Evolutionary conservation across 371 early-diverging fungal species (phyloP).

Genomic region (Mortierella sp.): DNA sequence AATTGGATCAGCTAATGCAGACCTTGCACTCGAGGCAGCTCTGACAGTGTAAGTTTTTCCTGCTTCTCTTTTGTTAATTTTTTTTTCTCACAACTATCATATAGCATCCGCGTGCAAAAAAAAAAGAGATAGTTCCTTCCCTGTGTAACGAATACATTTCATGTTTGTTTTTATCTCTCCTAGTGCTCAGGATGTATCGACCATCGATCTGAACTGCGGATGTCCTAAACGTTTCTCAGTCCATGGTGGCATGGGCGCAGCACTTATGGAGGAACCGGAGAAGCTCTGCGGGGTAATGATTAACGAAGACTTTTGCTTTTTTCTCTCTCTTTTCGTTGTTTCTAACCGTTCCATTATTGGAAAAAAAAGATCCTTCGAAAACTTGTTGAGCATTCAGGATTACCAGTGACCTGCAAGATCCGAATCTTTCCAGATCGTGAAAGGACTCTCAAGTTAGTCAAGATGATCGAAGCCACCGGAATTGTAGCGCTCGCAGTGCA

Average conservation of each 20-base stretch:
- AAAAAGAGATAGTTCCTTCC: too few species aligned
- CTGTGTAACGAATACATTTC: background rate
- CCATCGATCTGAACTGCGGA: constrained; percentile 96
- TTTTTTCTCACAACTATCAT: too few species aligned
- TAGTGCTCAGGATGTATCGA: constrained; percentile 87
- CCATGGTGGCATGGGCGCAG: constrained; percentile 97
- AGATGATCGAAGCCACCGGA: constrained; percentile 87
- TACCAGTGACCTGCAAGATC: constrained; percentile 89
- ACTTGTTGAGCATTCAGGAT: constrained; percentile 76
- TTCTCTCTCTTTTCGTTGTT: background rate
- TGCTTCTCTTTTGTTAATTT: background rate
- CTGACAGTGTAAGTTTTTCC: constrained; percentile 69
- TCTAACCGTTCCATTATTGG: background rate
- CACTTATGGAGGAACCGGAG: constrained; percentile 88
- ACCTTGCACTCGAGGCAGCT: constrained; percentile 90
- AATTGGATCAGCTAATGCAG: constrained; percentile 87
- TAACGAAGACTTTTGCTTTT: background rate
- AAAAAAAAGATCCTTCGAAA: constrained; percentile 74
- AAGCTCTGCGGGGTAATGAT: constrained; percentile 66
- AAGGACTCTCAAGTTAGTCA: constrained; percentile 83
- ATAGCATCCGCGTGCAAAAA: too few species aligned
- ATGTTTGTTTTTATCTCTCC: background rate
- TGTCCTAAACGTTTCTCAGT: constrained; percentile 96
- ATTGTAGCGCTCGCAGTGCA: constrained; percentile 92
- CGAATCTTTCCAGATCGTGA: constrained; percentile 77